Conservation (phyloP, 352 stramenopile genomes). For the Phytopythium aichiense region DNA sequence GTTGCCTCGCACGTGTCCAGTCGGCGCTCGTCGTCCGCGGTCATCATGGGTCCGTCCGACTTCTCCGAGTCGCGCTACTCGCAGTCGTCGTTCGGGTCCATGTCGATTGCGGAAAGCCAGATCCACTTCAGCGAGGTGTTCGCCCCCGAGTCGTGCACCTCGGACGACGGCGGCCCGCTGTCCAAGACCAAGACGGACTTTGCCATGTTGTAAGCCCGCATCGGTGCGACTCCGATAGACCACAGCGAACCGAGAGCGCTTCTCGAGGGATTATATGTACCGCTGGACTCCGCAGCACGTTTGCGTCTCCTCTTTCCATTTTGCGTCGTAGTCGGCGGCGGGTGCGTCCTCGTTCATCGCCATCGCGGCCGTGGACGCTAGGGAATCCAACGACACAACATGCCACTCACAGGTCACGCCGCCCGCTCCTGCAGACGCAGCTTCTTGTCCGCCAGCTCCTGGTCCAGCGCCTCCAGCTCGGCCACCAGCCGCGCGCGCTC, state of each 20-base stretch:
- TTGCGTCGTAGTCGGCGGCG: neutral
- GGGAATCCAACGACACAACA: neutral
- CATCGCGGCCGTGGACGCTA: too few species aligned
- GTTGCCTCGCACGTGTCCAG: conserved; percentile 16
- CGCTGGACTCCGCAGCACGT: conserved; percentile 3
- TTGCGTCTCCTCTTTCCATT: neutral
- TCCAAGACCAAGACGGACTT: conserved; percentile 41
- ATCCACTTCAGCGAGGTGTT: conserved; percentile 73
- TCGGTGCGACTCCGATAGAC: conserved; percentile 1
- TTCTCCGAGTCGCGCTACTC: conserved; percentile 24
- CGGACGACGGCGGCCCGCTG: conserved; percentile 34
- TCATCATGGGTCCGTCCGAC: conserved; percentile 28
- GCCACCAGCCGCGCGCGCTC: conserved; percentile 43
- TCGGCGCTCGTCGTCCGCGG: conserved; percentile 43
- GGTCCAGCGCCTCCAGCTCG: conserved; percentile 40
- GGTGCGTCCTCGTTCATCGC: neutral
- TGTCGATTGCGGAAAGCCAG: conserved; percentile 44
- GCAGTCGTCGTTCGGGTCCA: conserved; percentile 19
- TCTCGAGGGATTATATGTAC: conserved; percentile 7
- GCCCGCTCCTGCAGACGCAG: conserved; percentile 48
- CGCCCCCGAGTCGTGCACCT: conserved; percentile 27
- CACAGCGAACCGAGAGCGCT: neutral
- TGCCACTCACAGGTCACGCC: neutral
- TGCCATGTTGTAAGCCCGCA: conserved; percentile 40
- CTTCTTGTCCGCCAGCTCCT: conserved; percentile 47